phyloP scores from a whole-genome alignment of 2,329 filamentous ascomycete species.

The Fusarium acutatum region DNA sequence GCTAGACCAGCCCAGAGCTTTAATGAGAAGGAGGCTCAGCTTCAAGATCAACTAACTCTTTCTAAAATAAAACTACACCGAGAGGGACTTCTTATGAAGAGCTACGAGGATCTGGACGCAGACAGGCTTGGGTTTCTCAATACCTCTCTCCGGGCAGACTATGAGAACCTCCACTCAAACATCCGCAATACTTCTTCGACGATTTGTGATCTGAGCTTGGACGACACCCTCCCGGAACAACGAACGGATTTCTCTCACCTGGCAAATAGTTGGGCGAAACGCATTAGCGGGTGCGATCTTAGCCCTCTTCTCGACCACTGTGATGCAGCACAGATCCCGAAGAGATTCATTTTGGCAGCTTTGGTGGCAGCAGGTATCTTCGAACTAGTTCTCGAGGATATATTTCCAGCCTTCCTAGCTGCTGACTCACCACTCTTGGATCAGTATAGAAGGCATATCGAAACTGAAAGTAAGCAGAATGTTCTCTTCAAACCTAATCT shows the following conservation, averaged over 20 bases:
- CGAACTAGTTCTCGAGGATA: neutral
- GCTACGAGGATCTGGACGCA: neutral
- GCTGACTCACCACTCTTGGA: neutral
- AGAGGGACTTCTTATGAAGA: accelerated
- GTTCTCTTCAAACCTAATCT: accelerated
- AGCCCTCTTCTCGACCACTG: neutral
- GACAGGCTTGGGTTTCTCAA: neutral
- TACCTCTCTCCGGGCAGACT: neutral
- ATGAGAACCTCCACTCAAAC: neutral
- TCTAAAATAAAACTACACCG: accelerated
- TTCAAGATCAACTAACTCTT: neutral
- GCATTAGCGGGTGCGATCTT: accelerated
- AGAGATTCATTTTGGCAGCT: neutral
- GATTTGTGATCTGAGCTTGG: neutral
- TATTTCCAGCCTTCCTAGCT: neutral
- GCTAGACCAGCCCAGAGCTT: neutral
- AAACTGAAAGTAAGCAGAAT: neutral
- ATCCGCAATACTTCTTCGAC: accelerated
- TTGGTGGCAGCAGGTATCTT: accelerated
- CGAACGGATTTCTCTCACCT: neutral
- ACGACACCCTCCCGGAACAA: accelerated
- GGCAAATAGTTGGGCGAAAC: neutral
- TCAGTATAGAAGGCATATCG: neutral
- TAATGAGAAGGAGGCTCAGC: accelerated
- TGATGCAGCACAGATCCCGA: neutral